Conservation (phyloP, 2,329 filamentous ascomycete species). For the Cercospora beticola region DNA sequence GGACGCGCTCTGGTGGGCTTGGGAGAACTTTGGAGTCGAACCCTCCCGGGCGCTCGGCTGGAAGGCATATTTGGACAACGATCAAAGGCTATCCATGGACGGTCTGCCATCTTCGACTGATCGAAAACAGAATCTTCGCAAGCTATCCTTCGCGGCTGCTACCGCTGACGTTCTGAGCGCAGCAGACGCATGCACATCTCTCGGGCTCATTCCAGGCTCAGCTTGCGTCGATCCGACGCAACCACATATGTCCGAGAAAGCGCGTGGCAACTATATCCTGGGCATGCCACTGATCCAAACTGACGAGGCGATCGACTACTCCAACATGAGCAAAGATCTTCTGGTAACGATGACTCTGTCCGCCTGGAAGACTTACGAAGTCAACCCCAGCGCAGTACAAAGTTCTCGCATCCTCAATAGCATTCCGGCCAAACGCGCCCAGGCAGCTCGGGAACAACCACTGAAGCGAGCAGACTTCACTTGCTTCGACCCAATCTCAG, state of each 20-base stretch:
- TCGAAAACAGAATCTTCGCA: constrained; percentile 27
- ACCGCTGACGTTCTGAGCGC: constrained; percentile 64
- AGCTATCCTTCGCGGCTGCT: constrained; percentile 53
- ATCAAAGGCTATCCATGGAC: background rate
- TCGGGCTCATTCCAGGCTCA: constrained; percentile 44
- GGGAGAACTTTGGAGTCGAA: constrained; percentile 64
- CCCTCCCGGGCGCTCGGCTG: constrained; percentile 40
- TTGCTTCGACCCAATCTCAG: constrained; percentile 55
- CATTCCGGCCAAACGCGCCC: constrained; percentile 8
- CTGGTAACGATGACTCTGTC: constrained; percentile 35
- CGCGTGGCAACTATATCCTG: constrained; percentile 56
- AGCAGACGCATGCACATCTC: constrained; percentile 60
- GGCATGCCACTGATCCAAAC: constrained; percentile 56
- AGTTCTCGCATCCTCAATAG: constrained; percentile 9
- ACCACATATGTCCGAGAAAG: constrained; percentile 57
- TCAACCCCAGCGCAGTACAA: constrained; percentile 5
- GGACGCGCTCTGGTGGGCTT: constrained; percentile 63
- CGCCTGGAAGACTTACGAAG: constrained; percentile 14
- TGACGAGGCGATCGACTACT: constrained; percentile 49
- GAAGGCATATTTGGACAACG: constrained; percentile 29
- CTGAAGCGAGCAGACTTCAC: constrained; percentile 44
- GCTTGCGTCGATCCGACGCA: constrained; percentile 60
- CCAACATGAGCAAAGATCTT: constrained; percentile 39
- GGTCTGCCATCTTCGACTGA: background rate
- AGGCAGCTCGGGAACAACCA: constrained; percentile 8